Evolutionary conservation across 2,329 filamentous ascomycete species (phyloP), one percentile per base, ranked within the genome.

Genomic region (Aspergillus fijiensis): DNA sequence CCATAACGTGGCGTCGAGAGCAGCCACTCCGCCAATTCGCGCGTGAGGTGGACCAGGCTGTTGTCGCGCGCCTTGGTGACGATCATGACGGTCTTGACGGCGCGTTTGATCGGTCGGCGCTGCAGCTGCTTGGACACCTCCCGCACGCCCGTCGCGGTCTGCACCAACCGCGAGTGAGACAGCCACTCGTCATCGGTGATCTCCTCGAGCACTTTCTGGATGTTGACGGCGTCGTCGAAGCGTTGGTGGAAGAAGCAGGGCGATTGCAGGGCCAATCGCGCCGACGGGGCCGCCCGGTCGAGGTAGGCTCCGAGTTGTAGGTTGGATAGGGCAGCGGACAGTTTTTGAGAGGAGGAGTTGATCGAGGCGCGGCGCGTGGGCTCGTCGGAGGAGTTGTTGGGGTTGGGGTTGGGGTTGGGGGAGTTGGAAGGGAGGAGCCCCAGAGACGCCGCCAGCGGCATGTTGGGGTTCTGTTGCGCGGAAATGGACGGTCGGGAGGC

Each of bases 1-100:
- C 92, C 92, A 74, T 99, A 96, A 51, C 95, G 87, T 12, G 95
- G 92, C 2, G 92, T 97, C 62, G 85, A 85, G 61, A 99, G 84
- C 35, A 99, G 83, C 92, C 94, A 99, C 67, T 88, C 86, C 11
- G 94, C 83, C 60, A 99, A 81, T 74, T 99, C 92, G 60, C 91
- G 86, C 1, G 95, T 99, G 67, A 97, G 82, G 67, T 90, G 86
- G 35, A 99, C 94, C 16, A 99, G 84, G 67, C 91, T 87, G 72
- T 99, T 98, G 79, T 99, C 95, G 64, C 95, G 87, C 23, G 95
- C 95, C 78, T 98, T 99, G 63, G 95, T 99, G 65, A 99, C 91
- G 70, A 99, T 96, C 95, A 99, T 98, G 71, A 99, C 86, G 74
- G 92, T 97, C 71, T 87, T 87, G 51, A 99, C 93, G 11, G 93